Evolutionary conservation across 805 yeast genomes (phyloP).

Genomic region (Lachancea lanzarotensis): DNA sequence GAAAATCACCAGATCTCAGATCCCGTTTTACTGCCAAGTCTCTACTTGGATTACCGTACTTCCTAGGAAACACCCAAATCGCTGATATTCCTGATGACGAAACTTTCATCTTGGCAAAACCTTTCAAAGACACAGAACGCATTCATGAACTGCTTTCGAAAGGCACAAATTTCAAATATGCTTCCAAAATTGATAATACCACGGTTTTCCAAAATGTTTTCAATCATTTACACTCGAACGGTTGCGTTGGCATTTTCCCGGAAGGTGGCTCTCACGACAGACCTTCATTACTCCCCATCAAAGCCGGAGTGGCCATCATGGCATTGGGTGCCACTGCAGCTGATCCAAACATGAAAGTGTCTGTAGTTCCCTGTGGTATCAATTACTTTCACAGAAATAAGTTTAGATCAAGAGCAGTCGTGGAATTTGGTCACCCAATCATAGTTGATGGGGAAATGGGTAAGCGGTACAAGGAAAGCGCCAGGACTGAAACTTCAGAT

Average conservation of each 20-base stretch:
- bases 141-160: constrained; percentile 39
- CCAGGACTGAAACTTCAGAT: constrained; percentile 68
- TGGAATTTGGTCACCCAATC: constrained; percentile 88
- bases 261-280: constrained; percentile 98
- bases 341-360: constrained; percentile 65
- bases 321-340: constrained; percentile 87
- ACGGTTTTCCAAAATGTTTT: constrained; percentile 77
- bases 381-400: constrained; percentile 92
- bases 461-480: constrained; percentile 53
- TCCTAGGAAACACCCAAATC: constrained; percentile 71
- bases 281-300: constrained; percentile 80
- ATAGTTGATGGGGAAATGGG: constrained; percentile 58
- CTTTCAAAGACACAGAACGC: constrained; percentile 50
- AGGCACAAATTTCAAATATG: constrained; percentile 66
- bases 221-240: constrained; percentile 66
- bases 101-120: constrained; percentile 58
- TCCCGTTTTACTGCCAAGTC: constrained; percentile 56
- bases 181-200: constrained; percentile 78
- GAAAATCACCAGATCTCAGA: constrained; percentile 54
- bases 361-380: constrained; percentile 92
- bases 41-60: constrained; percentile 67
- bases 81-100: constrained; percentile 62
- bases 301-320: constrained; percentile 97
- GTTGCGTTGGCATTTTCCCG: constrained; percentile 87
- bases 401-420: constrained; percentile 86